Conservation (phyloP, 345 rosid species). For the Limnanthes douglasii region DNA sequence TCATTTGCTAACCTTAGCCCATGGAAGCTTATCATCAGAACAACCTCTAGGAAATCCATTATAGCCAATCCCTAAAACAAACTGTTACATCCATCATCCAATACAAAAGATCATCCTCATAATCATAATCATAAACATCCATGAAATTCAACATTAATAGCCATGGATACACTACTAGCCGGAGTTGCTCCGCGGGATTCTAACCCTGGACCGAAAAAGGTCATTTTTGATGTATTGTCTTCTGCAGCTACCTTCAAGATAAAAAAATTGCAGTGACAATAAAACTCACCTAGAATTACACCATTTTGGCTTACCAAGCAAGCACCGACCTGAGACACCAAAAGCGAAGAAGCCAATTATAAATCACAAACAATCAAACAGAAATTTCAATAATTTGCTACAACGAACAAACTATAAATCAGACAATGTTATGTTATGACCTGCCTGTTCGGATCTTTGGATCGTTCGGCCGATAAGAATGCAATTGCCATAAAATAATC, state of each 20-base stretch:
- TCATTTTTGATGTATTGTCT: background rate
- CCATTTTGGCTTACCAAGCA: conserved; percentile 87
- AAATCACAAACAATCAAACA: too few species aligned
- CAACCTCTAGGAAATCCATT: conserved; percentile 99
- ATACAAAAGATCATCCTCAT: background rate
- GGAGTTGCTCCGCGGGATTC: too few species aligned
- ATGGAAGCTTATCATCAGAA: conserved; percentile 91
- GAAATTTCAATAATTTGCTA: background rate
- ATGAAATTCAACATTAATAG: background rate
- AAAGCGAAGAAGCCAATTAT: conserved; percentile 5
- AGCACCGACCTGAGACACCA: conserved; percentile 58
- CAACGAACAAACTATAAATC: too few species aligned
- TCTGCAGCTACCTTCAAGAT: conserved; percentile 12
- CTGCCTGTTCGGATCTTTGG: conserved; percentile 97
- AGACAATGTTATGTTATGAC: conserved; percentile 33
- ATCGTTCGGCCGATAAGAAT: conserved; percentile 66
- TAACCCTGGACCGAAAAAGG: background rate
- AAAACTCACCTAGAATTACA: conserved; percentile 88
- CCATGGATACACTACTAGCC: background rate
- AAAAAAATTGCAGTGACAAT: too few species aligned
- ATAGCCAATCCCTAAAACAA: conserved; percentile 71
- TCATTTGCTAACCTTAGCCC: conserved; percentile 80
- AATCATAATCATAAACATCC: background rate
- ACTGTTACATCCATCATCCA: background rate
- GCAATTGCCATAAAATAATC: conserved; percentile 95